A percentile compares a stretch with the other conserved stretches of the same genome.
Conservation (phyloP, 2,329 filamentous ascomycete species). For the Fusarium siculi region DNA sequence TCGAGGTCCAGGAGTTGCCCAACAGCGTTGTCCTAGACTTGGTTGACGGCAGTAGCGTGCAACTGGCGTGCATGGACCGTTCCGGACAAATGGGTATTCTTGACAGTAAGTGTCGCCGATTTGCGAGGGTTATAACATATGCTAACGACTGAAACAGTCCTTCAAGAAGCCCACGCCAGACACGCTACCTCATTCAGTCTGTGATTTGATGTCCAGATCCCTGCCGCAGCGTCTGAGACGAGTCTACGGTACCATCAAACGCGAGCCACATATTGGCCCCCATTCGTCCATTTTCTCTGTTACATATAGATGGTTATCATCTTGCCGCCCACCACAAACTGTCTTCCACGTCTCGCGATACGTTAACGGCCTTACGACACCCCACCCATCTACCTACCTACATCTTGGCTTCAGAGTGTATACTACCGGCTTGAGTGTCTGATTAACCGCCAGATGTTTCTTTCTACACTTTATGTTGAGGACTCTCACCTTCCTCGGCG, state of each 20-base stretch:
- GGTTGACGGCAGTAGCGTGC: constrained; percentile 68
- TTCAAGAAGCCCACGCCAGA: constrained; percentile 51
- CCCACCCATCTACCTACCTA: constrained; percentile 1
- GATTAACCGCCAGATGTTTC: constrained; percentile 6
- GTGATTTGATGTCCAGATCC: constrained; percentile 26
- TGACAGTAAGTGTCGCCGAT: constrained; percentile 56
- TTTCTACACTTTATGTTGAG: neutral
- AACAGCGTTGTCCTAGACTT: constrained; percentile 79
- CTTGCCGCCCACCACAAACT: constrained; percentile 7
- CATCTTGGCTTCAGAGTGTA: constrained; percentile 27
- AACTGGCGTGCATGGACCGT: constrained; percentile 72
- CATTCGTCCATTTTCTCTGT: constrained; percentile 11
- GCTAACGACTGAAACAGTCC: constrained; percentile 40
- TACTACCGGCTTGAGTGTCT: constrained; percentile 18
- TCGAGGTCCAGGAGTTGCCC: constrained; percentile 91
- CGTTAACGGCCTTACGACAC: constrained; percentile 35
- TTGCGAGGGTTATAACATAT: neutral
- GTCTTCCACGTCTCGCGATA: constrained; percentile 23
- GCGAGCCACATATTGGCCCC: neutral
- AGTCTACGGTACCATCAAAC: neutral
- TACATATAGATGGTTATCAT: constrained; percentile 25
- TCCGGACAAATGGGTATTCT: constrained; percentile 66
- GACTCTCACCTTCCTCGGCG: neutral
- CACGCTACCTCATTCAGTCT: constrained; percentile 48
- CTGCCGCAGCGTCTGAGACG: neutral